These are phyloP conservation scores for Epichloe coenophiala DNA, from an alignment of 2,329 filamentous ascomycete species.

Conservation along the genomic window DNA sequence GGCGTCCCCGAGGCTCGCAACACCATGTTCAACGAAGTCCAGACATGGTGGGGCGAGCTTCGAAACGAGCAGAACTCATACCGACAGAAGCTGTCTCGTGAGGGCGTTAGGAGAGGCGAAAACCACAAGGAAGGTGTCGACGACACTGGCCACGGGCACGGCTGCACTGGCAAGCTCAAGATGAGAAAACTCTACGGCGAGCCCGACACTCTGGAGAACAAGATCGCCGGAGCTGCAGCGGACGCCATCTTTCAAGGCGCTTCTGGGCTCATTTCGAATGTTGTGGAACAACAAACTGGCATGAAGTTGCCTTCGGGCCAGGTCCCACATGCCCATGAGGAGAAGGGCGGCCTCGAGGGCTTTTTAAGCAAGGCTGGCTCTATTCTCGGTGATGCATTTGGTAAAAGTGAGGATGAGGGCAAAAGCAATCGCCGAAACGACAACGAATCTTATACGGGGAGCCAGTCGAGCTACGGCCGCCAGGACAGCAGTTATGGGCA, in stretches of 20 bases:
- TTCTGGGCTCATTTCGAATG: constrained; percentile 34
- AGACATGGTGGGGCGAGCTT: constrained; percentile 70
- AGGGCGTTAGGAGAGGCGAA: constrained; percentile 60
- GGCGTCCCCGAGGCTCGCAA: constrained; percentile 58
- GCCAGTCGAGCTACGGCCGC: constrained; percentile 47
- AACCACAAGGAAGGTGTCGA: constrained; percentile 82
- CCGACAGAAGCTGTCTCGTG: constrained; percentile 60
- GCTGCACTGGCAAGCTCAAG: constrained; percentile 63
- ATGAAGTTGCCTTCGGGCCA: constrained; percentile 22
- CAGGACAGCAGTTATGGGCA: constrained; percentile 45
- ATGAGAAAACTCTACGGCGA: constrained; percentile 55
- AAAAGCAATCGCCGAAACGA: constrained; percentile 39
- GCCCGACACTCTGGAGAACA: constrained; percentile 37
- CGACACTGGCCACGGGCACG: constrained; percentile 75
- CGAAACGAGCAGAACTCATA: constrained; percentile 49
- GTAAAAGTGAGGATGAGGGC: constrained; percentile 38
- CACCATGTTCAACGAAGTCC: constrained; percentile 66
- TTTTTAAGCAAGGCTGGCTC: constrained; percentile 57
- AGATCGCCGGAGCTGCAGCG: constrained; percentile 42
- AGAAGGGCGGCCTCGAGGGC: constrained; percentile 53
- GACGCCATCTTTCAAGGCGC: constrained; percentile 44
- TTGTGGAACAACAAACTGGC: constrained; percentile 34
- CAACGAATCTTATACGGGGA: constrained; percentile 47
- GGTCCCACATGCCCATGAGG: constrained; percentile 27
- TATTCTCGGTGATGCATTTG: constrained; percentile 49